Evolutionary conservation across 805 yeast genomes (phyloP).

Genomic region (Myxozyma vanderwaltii): DNA sequence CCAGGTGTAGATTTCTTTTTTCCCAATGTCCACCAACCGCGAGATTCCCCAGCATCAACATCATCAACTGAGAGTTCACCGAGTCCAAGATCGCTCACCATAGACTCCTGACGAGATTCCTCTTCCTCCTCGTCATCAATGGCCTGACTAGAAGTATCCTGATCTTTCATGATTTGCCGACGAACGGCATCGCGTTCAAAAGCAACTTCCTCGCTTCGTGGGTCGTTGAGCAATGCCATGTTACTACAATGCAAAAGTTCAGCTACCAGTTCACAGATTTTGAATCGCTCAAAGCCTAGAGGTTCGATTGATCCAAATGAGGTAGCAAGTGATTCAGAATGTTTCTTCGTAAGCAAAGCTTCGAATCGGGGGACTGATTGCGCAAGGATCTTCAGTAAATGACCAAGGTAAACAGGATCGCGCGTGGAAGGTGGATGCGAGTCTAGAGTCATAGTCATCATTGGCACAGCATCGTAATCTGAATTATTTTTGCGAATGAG

Average conservation of each 20-base stretch:
- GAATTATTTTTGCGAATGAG: constrained; percentile 93
- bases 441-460: constrained; percentile 75
- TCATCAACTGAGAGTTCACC: constrained; percentile 24
- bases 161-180: constrained; percentile 36
- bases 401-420: constrained; percentile 91
- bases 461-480: constrained; percentile 89
- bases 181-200: constrained; percentile 70
- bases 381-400: constrained; percentile 75
- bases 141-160: constrained; percentile 3
- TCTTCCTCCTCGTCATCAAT: constrained; percentile 8
- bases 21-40: constrained; percentile 32
- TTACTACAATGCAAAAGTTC: constrained; percentile 96
- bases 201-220: constrained; percentile 67
- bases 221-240: constrained; percentile 86
- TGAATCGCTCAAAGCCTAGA: constrained; percentile 87
- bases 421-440: constrained; percentile 90
- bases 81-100: constrained; percentile 14
- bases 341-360: constrained; percentile 52
- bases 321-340: constrained; percentile 50
- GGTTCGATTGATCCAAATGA: constrained; percentile 71
- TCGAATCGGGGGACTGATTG: constrained; percentile 71
- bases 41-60: constrained; percentile 21
- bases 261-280: constrained; percentile 88
- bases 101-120: not conserved
- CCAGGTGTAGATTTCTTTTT: constrained; percentile 17